These are phyloP conservation scores for Phoma sp. DNA, from an alignment of 2,329 filamentous ascomycete genomes.

Conservation along the genomic window DNA sequence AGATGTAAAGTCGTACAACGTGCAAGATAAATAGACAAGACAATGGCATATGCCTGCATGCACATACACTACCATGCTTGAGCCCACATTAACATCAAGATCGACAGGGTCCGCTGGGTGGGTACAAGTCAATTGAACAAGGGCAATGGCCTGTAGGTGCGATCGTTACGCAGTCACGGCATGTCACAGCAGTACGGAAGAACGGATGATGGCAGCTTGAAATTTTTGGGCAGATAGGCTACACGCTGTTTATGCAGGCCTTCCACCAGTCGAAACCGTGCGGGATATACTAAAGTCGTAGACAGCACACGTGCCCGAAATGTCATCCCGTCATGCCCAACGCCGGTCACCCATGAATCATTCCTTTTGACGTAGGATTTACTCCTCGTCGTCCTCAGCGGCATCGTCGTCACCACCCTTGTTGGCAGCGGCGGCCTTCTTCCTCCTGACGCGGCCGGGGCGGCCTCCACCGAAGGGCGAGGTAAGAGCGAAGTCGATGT, in stretches of 20 bases:
- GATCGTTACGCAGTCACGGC: neutral
- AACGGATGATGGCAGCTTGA: constrained; percentile 41
- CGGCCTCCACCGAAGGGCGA: constrained; percentile 98
- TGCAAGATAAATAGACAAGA: neutral
- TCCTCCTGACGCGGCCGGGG: constrained; percentile 96
- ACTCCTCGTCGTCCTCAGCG: constrained; percentile 86
- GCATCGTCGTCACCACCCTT: constrained; percentile 80
- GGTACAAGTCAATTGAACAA: neutral
- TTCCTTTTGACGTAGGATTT: constrained; percentile 39
- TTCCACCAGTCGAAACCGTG: constrained; percentile 38
- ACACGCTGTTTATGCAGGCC: constrained; percentile 38
- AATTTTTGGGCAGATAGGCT: constrained; percentile 43
- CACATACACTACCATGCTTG: neutral
- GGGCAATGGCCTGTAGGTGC: too few relatives aligned
- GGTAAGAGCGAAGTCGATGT: constrained; percentile 98
- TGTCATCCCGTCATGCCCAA: constrained; percentile 48
- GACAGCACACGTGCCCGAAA: constrained; percentile 38
- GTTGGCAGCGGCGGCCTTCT: constrained; percentile 98
- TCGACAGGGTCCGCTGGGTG: neutral
- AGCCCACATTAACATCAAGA: neutral
- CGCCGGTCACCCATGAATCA: constrained; percentile 47
- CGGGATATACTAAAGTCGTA: constrained; percentile 42
- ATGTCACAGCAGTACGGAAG: constrained; percentile 17
- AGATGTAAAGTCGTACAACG: neutral
- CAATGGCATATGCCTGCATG: too few relatives aligned